phyloP scores from a whole-genome alignment of 768 basidiomycete species.

The Mycena vulgaris region DNA sequence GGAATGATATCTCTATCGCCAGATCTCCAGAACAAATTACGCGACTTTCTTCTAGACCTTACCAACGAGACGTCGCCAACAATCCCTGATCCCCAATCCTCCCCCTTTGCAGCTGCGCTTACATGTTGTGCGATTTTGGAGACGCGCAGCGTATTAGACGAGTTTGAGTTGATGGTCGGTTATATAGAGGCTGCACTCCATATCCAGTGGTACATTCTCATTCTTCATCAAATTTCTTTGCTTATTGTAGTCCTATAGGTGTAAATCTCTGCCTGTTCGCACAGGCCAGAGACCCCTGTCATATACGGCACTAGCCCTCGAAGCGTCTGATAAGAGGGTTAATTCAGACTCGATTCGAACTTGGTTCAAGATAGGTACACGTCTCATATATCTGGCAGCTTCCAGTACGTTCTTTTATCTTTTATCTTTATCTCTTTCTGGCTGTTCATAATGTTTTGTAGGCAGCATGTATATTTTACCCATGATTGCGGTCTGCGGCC shows the following conservation, averaged over 20 bases:
- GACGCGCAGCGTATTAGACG: not conserved
- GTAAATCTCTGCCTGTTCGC: not conserved
- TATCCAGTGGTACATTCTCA: not conserved
- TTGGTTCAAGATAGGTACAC: not conserved
- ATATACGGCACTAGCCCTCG: not conserved
- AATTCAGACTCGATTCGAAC: not conserved
- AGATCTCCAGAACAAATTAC: not conserved
- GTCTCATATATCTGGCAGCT: not conserved
- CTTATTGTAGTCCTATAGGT: not conserved
- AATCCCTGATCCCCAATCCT: too few relatives aligned
- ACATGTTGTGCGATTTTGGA: not conserved
- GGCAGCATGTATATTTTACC: constrained; percentile 15
- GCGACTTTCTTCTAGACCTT: not conserved
- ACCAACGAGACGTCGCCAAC: not conserved
- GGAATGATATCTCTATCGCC: not conserved
- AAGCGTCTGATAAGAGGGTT: not conserved
- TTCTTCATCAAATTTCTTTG: too few relatives aligned
- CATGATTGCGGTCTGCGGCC: not conserved
- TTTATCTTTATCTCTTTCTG: not conserved
- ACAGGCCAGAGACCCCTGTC: too few relatives aligned
- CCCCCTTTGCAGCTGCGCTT: not conserved
- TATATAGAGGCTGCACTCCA: not conserved
- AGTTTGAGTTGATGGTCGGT: not conserved
- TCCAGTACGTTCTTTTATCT: not conserved
- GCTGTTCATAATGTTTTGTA: not conserved